Conservation (phyloP, 2,329 filamentous ascomycete species). For the Talaromyces pinophilus region DNA sequence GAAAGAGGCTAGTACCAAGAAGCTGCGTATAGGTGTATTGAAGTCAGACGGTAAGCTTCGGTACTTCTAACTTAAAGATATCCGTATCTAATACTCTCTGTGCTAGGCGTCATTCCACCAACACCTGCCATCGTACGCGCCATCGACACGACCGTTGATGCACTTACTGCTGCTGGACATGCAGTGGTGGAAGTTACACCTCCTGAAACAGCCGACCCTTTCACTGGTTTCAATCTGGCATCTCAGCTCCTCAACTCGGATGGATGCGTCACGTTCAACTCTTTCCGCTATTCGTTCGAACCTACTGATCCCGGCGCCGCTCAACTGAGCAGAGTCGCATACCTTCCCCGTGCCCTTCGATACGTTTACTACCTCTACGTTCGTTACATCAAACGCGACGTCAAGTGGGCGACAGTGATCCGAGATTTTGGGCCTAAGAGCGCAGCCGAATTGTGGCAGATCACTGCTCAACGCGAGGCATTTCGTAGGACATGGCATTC, state of each 20-base stretch:
- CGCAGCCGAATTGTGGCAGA: conserved; percentile 77
- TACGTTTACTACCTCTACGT: conserved; percentile 89
- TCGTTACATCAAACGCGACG: conserved; percentile 76
- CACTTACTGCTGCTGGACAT: conserved; percentile 71
- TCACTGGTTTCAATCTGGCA: conserved; percentile 73
- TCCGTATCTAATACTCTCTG: background rate
- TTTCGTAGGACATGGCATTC: conserved; percentile 78
- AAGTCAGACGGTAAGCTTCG: conserved; percentile 62
- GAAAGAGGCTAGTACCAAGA: conserved; percentile 61
- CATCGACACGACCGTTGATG: conserved; percentile 67
- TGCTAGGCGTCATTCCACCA: conserved; percentile 72
- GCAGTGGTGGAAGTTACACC: conserved; percentile 67
- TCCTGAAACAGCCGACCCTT: conserved; percentile 72
- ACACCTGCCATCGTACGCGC: conserved; percentile 81
- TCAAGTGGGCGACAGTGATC: conserved; percentile 75
- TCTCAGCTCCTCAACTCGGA: conserved; percentile 82
- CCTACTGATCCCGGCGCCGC: conserved; percentile 75
- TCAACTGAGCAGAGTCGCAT: conserved; percentile 73
- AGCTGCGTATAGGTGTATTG: conserved; percentile 74
- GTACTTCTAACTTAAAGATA: background rate
- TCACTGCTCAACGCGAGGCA: conserved; percentile 73
- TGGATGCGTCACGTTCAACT: conserved; percentile 76
- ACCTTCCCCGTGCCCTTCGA: conserved; percentile 70
- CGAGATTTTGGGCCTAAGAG: conserved; percentile 72
- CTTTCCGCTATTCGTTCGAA: conserved; percentile 74